These are phyloP conservation scores for Eucalyptus brandiana DNA, from an alignment of 345 rosid species.

Conservation along the genomic window DNA sequence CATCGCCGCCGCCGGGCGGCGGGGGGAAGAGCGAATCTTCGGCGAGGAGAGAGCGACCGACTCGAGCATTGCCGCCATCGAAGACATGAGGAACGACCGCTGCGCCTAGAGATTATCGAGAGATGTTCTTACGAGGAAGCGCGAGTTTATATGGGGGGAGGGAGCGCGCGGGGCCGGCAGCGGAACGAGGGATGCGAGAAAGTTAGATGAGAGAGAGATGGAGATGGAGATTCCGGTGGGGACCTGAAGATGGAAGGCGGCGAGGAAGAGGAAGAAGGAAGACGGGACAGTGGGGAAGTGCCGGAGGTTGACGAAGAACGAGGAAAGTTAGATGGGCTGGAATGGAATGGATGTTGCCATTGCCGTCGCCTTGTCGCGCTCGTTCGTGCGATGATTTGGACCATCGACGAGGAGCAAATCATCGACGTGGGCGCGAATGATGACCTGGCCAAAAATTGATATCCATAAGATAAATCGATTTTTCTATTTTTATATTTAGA, in stretches of 20 bases:
- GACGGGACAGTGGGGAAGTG: neutral
- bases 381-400: neutral
- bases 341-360: neutral
- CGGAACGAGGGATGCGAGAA: neutral
- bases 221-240: neutral
- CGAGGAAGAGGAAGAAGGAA: neutral
- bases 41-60: slow-evolving; percentile 7
- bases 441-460: no score
- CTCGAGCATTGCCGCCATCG: slow-evolving; percentile 17
- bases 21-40: slow-evolving; percentile 3
- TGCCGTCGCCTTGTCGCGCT: neutral
- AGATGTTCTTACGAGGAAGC: neutral
- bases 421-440: no score
- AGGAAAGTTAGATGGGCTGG: neutral
- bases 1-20: slow-evolving; percentile 9
- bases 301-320: neutral
- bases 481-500: no score
- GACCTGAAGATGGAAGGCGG: neutral
- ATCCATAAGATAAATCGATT: no score
- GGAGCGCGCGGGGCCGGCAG: neutral
- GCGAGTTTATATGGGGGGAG: neutral
- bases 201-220: slow-evolving; percentile 1
- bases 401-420: neutral
- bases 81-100: neutral
- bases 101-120: neutral